Conservation (phyloP, 495 filamentous ascomycete species). For the Aspergillus ellipticus region DNA sequence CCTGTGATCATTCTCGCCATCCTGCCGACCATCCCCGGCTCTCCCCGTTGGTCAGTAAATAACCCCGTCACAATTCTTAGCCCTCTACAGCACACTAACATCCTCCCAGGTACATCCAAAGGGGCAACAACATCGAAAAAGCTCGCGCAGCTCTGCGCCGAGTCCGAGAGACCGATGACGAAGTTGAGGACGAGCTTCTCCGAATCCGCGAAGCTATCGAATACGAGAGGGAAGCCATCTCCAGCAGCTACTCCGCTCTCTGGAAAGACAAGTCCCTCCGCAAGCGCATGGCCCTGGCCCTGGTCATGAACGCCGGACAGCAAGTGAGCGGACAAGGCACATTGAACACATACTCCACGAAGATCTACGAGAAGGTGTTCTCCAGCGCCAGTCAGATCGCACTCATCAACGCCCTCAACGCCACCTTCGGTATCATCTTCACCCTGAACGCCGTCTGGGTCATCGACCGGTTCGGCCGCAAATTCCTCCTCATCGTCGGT, state of each 20-base stretch:
- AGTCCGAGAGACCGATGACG: constrained; percentile 55
- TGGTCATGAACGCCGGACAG: constrained; percentile 58
- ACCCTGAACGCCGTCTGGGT: constrained; percentile 70
- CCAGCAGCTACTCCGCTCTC: constrained; percentile 50
- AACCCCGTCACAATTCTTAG: background rate
- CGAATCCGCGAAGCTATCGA: constrained; percentile 57
- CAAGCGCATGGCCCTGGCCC: constrained; percentile 51
- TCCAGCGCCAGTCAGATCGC: constrained; percentile 49
- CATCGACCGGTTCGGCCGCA: constrained; percentile 66
- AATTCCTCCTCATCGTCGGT: constrained; percentile 63
- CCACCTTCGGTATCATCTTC: constrained; percentile 64
- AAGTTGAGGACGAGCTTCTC: constrained; percentile 56
- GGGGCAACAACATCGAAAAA: constrained; percentile 49
- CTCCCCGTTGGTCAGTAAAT: constrained; percentile 51
- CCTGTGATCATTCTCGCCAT: constrained; percentile 49
- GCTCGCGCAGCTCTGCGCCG: constrained; percentile 45
- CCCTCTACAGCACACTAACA: constrained; percentile 3
- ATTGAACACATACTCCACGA: constrained; percentile 60
- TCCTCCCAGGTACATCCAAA: constrained; percentile 44
- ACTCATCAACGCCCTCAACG: constrained; percentile 64
- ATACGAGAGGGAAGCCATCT: constrained; percentile 60
- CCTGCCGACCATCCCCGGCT: constrained; percentile 55
- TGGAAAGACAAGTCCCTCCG: constrained; percentile 60
- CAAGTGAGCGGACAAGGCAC: constrained; percentile 60
- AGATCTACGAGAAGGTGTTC: constrained; percentile 64